A percentile compares a stretch with the other conserved stretches of the same genome.
Evolutionary conservation across 2,329 filamentous ascomycete genomes (phyloP).

Genomic region (Pyricularia sp.): DNA sequence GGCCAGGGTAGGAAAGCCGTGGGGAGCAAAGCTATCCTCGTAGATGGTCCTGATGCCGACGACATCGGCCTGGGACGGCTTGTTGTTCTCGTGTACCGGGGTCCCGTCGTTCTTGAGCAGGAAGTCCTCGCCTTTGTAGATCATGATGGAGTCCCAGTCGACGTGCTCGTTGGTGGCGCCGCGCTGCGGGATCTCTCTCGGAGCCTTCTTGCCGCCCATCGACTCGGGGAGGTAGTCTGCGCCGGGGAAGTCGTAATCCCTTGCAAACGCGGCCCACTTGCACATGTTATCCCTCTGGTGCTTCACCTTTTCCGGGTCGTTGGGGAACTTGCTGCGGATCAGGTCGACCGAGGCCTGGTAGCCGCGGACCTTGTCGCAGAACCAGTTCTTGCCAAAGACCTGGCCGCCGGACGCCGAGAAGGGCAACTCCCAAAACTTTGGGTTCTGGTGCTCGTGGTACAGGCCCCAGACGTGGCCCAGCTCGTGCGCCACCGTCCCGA

Average conservation of each 20-base stretch:
- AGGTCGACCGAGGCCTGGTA: background rate
- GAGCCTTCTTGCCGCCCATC: background rate
- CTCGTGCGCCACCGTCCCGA: slow-evolving; percentile 14
- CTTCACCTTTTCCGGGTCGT: background rate
- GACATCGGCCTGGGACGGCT: background rate
- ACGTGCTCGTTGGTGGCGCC: background rate
- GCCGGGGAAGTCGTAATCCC: background rate
- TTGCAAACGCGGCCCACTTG: background rate
- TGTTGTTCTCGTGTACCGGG: background rate
- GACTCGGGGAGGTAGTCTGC: background rate
- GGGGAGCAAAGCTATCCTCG: background rate
- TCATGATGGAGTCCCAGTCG: background rate
- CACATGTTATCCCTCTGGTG: background rate
- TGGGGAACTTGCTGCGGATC: background rate
- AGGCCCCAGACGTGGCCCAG: slow-evolving; percentile 19
- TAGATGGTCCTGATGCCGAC: background rate
- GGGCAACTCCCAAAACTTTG: slow-evolving; percentile 12
- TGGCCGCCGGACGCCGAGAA: background rate
- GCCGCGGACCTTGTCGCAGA: background rate
- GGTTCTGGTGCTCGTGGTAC: slow-evolving; percentile 19
- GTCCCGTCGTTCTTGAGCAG: background rate
- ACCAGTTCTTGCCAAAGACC: background rate
- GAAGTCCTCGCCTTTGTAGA: background rate
- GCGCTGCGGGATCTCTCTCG: background rate
- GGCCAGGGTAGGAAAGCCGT: background rate